Evolutionary conservation across 768 basidiomycete genomes (phyloP), one percentile per base, ranked within the genome.

Genomic region (Lactifluus piperatus): DNA sequence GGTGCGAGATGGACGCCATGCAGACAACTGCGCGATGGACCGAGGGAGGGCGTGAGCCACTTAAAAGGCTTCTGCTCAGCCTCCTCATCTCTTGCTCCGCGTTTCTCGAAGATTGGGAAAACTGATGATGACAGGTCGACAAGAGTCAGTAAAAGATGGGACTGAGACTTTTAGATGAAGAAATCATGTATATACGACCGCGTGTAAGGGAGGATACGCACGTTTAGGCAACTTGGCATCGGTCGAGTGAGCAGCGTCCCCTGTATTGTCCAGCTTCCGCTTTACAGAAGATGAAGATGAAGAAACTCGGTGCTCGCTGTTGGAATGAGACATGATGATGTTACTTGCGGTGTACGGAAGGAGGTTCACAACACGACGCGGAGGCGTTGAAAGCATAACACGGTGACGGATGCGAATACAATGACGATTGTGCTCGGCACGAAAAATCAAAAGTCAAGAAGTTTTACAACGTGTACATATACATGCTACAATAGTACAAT

Each of bases 1-100:
- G 84, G 84, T 0, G 68, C 63, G 7, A 70, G 62, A 67, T 74
- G 69, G 27, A 68, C 54, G 34, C 72, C 76, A 56, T 75, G 72
- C 9, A 75, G 66, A 55, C 74, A 76, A 14, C 74, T 71, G 11
- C 65, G 66, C 20, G 66, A 62, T 2, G 68, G 65, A 3, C 72
- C 72, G 8, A 73, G 68, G 0, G 69, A 46, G n/a, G 72, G 69
- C 7, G 53, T 62, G 58, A 68, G 54, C 72, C 72, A 72, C 26
- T 63, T 68, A 54, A 73, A 71, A 11, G 63, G 16, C 34, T 54
- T 39, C 2, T 63, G 18, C 20, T 57, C 47, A 1, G 57, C 20
- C 46, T 48, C 50, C 18, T n/a, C 45, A 0, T 56, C 41, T n/a
- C 58, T 52, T 2, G 63, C 29, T 32, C 20, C 20, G 43, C 43